A percentile compares a stretch with the other conserved stretches of the same genome.
Conservation (phyloP, 441 rosid genomes). For the Euphorbia celastroides region DNA sequence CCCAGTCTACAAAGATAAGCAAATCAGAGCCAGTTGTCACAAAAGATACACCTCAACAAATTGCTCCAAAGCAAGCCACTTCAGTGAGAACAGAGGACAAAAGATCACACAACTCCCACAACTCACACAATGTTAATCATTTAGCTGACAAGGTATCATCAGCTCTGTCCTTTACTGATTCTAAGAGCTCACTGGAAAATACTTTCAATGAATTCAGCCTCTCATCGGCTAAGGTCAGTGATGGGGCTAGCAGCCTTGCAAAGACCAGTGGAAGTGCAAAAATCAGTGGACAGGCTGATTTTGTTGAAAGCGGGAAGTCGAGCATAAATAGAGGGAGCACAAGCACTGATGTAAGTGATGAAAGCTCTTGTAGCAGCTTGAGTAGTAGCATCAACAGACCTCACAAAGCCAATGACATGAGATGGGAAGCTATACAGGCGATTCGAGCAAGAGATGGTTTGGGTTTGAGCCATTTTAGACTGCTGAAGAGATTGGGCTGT, state of each 20-base stretch:
- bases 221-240: slow-evolving; percentile 32
- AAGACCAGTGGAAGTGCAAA: slow-evolving; percentile 44
- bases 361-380: slow-evolving; percentile 79
- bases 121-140: slow-evolving; percentile 24
- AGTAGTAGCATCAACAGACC: slow-evolving; percentile 70
- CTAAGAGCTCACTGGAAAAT: slow-evolving; percentile 21
- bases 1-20: slow-evolving; percentile 28
- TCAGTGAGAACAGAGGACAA: slow-evolving; percentile 17
- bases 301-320: slow-evolving; percentile 57
- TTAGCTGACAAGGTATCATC: slow-evolving; percentile 41
- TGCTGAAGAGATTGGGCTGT: slow-evolving; percentile 72
- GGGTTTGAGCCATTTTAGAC: slow-evolving; percentile 77
- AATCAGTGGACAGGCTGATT: slow-evolving; percentile 43
- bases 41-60: slow-evolving; percentile 21
- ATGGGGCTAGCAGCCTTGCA: slow-evolving; percentile 36
- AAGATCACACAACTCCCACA: slow-evolving; percentile 25
- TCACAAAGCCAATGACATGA: slow-evolving; percentile 76
- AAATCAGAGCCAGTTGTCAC: slow-evolving; percentile 30
- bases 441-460: slow-evolving; percentile 64
- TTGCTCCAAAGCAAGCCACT: slow-evolving; percentile 25
- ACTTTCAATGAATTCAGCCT: slow-evolving; percentile 12
- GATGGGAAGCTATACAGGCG: slow-evolving; percentile 84
- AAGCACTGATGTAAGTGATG: slow-evolving; percentile 83
- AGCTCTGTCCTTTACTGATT: slow-evolving; percentile 39
- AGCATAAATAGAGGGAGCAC: slow-evolving; percentile 73